Evolutionary conservation across 192 early-diverging fungal genomes (phyloP), one percentile per base, ranked within the genome.

Genomic region (Gryganskiella cystojenkinii): DNA sequence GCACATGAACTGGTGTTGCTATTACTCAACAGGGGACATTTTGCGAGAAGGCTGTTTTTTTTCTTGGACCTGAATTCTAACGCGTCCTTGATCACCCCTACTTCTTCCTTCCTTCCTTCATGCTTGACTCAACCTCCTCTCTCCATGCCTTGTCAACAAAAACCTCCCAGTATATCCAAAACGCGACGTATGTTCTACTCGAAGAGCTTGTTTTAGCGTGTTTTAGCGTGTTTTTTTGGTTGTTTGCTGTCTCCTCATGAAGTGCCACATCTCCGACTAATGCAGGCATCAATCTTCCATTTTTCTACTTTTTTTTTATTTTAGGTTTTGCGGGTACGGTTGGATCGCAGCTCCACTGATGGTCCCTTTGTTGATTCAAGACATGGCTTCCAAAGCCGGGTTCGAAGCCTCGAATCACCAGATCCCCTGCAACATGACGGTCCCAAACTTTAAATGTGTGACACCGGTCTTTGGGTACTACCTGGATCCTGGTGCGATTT

Each of bases 401-500:
- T 33, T 65, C 11, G 63, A 65, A 25, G 52, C 40, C 1, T 65
- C 63, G 20, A 45, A 65, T n/a, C 63, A 54, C 31, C 4, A 50
- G 3, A 28, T 55, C 5, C 63, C 63, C 9, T 65, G 63, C 42
- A 46, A 65, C 42, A 65, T n/a, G 27, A 55, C 63, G 13, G 52
- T 54, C 3, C 33, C 15, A 9, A n/a, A 42, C 27, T 55, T 55
- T 28, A 35, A 54, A 17, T 65, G 63, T 24, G 63, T 55, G 13
- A 65, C 63, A 3, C 63, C 42, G 5, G 17, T 65, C 24, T 30
- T 65, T 19, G 63, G 63, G 5, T 24, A 24, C 20, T 65, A 65
- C 24, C n/a, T 65, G 9, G 63, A 65, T 2, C 63, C 63, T 2
- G 63, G 63, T n/a, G 45, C 63, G 3, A 65, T 66, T 15, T 61